Percentiles rank a stretch among this genome's conserved stretches.
phyloP scores from a whole-genome alignment of 176 grass and related monocot species.

The Aegilops speltoides region DNA sequence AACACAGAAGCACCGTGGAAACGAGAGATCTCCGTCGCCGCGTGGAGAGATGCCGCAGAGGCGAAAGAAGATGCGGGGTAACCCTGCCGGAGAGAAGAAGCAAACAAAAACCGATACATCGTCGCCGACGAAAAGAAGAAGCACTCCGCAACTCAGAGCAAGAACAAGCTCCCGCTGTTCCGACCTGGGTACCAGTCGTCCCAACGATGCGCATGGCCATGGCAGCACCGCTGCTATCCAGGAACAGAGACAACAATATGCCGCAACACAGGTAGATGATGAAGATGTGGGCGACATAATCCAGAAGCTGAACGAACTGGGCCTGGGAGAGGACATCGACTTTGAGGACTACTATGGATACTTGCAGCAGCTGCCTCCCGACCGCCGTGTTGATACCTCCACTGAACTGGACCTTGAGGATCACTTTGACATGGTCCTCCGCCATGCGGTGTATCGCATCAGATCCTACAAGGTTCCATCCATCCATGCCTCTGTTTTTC shows the following conservation, averaged over 20 bases:
- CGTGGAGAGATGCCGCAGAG: too few species aligned
- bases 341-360: neutral
- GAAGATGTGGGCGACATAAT: neutral
- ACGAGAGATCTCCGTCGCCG: too few species aligned
- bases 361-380: neutral
- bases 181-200: too few species aligned
- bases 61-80: neutral
- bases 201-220: neutral
- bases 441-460: slow-evolving; percentile 8
- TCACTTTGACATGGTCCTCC: neutral
- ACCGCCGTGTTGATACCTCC: neutral
- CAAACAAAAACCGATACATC: neutral
- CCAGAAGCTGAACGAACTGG: neutral
- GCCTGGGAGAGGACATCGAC: neutral
- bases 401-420: neutral
- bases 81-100: neutral
- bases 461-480: slow-evolving; percentile 23
- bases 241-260: neutral
- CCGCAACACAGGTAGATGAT: neutral
- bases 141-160: neutral
- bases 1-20: too few species aligned
- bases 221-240: neutral
- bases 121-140: neutral
- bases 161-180: neutral
- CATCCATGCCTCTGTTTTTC: neutral